Conservation (phyloP, 768 basidiomycete species). For the Antrodiella citrinella region DNA sequence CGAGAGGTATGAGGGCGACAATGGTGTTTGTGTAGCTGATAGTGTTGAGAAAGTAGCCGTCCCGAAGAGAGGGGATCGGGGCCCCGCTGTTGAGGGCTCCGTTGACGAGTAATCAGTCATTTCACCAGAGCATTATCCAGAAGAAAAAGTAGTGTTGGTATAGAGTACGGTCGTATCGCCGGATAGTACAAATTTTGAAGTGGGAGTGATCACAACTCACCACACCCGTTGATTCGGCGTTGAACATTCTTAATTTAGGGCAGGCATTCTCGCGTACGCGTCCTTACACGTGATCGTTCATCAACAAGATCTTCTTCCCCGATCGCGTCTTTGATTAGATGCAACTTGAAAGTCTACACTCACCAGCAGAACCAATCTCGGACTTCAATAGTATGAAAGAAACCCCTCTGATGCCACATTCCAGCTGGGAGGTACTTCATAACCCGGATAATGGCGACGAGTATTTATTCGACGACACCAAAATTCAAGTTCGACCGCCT, state of each 20-base stretch:
- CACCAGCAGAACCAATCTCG: no score
- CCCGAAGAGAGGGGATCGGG: conserved; percentile 57
- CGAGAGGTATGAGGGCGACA: conserved; percentile 55
- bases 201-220: conserved; percentile 1
- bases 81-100: conserved; percentile 22
- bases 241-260: conserved; percentile 33
- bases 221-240: conserved; percentile 3
- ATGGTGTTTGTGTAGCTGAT: conserved; percentile 42
- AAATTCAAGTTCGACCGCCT: no score
- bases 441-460: no score
- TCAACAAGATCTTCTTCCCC: no score
- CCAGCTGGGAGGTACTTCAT: no score
- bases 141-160: background rate
- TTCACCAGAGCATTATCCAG: conserved; percentile 2
- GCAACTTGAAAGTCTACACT: no score
- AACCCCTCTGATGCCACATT: no score
- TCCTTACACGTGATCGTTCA: conserved; percentile 28
- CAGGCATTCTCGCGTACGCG: conserved; percentile 31
- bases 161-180: background rate
- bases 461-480: no score
- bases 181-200: background rate
- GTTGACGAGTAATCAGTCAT: conserved; percentile 33
- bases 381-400: no score
- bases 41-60: conserved; percentile 49
- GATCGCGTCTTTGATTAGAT: no score